phyloP scores from a whole-genome alignment of 306 rosid species.

The Quercus dentata region DNA sequence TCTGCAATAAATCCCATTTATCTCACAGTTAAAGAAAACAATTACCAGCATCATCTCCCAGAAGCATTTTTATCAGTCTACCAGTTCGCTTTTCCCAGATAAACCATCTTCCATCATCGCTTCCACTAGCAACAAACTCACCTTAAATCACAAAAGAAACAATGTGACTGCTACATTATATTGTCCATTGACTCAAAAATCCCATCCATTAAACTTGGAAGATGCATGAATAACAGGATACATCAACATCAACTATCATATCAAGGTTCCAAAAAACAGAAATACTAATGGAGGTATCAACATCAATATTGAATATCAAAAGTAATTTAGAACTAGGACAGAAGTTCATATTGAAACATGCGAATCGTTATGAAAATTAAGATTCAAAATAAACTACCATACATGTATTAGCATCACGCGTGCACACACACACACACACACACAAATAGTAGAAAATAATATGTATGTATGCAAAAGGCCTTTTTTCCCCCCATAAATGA shows the following conservation, averaged over 20 bases:
- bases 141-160: conserved; percentile 45
- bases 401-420: too few relatives aligned
- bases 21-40: background rate
- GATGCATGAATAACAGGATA: conserved; percentile 2
- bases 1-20: background rate
- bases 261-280: background rate
- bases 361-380: background rate
- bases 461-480: too few relatives aligned
- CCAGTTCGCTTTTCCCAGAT: conserved; percentile 95
- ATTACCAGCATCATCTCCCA: conserved; percentile 85
- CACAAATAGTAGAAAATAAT: too few relatives aligned
- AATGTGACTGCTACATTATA: conserved; percentile 3
- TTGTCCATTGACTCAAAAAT: conserved; percentile 3
- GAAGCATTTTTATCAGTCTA: conserved; percentile 81
- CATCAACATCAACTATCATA: background rate
- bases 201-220: background rate
- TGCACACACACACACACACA: too few relatives aligned
- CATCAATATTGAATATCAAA: background rate
- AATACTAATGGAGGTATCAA: background rate
- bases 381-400: too few relatives aligned
- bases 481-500: too few relatives aligned
- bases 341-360: background rate
- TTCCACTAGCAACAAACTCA: conserved; percentile 92
- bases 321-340: background rate
- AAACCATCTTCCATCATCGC: conserved; percentile 99